These are phyloP conservation scores for Lentinula aciculospora DNA, from an alignment of 768 basidiomycete genomes.

Conservation along the genomic window DNA sequence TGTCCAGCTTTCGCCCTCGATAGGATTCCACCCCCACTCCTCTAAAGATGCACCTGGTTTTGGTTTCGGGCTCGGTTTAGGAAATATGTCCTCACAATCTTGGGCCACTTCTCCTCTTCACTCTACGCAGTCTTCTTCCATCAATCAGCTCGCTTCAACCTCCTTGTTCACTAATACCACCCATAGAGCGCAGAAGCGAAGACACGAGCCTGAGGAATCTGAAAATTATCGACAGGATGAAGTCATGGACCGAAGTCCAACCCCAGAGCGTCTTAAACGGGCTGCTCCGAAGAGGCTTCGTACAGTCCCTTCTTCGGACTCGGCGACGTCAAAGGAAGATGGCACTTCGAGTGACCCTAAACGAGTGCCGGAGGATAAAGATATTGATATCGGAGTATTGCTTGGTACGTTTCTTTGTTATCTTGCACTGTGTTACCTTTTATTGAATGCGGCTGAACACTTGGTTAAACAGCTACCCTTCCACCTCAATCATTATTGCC, in stretches of 20 bases:
- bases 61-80: constrained; percentile 57
- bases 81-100: constrained; percentile 36
- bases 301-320: constrained; percentile 27
- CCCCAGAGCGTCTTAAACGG: constrained; percentile 73
- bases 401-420: constrained; percentile 48
- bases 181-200: constrained; percentile 51
- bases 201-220: constrained; percentile 62
- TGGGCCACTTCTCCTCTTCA: constrained; percentile 24
- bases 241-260: constrained; percentile 82
- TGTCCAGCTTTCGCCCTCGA: constrained; percentile 52
- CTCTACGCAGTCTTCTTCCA: constrained; percentile 38
- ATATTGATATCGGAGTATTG: constrained; percentile 75
- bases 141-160: constrained; percentile 51
- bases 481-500: constrained; percentile 75
- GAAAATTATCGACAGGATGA: constrained; percentile 49
- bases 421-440: constrained; percentile 1
- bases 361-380: constrained; percentile 40
- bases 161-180: constrained; percentile 28
- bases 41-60: constrained; percentile 65
- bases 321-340: constrained; percentile 34
- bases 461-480: constrained; percentile 70
- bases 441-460: constrained; percentile 10
- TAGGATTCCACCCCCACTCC: constrained; percentile 57
- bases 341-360: constrained; percentile 45
- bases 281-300: constrained; percentile 64